Base-by-base conservation (phyloP, 140 eudicot species). In the Erigeron philadelphicus region DNA sequence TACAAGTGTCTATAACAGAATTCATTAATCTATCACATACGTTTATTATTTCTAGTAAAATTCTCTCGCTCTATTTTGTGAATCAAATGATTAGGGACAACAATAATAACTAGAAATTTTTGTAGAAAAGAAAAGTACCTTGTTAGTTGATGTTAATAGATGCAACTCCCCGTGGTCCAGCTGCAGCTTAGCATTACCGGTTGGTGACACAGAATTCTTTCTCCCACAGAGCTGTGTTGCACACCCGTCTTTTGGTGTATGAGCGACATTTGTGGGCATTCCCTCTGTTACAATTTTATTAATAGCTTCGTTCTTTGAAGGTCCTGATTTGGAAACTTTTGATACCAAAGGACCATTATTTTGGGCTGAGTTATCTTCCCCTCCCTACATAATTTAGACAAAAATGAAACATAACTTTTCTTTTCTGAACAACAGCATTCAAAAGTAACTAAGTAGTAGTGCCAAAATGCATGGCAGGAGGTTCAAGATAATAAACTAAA, bases 241-340 rank as follows among this genome's bases (percentile, higher is more conserved):
- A 8, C 47, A 68, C 17, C 46, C 60, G 5, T 70, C 49, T 7
- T 5, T 74, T 17, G 75, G 73, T 42, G 67, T 53, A 8, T 44
- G 43, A 18, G 67, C 70, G 16, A 66, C 71, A 42, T 73, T 61
- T 77, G 64, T 57, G 12, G 68, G 73, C 23, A 38, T 52, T 72
- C 81, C 73, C 66, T 68, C 73, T 21, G 74, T 66, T n/a, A 75
- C 47, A 68, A 31, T 73, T 59, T 68, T 69, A 82, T 80, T 75
- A 6, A 75, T 48, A 57, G 81, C 46, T 61, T 74, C 65, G 16
- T 67, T 74, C 70, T 67, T 66, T 11, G 6, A 59, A 19, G 46
- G 62, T 70, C 78, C 78, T 72, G 83, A 72, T 72, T 45, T 65
- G 60, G 75, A 72, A 45, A 79, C 89, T 62, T 74, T 67, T 16